Conservation (phyloP, 1,284 basidiomycete species). For the Ustilago curta region DNA sequence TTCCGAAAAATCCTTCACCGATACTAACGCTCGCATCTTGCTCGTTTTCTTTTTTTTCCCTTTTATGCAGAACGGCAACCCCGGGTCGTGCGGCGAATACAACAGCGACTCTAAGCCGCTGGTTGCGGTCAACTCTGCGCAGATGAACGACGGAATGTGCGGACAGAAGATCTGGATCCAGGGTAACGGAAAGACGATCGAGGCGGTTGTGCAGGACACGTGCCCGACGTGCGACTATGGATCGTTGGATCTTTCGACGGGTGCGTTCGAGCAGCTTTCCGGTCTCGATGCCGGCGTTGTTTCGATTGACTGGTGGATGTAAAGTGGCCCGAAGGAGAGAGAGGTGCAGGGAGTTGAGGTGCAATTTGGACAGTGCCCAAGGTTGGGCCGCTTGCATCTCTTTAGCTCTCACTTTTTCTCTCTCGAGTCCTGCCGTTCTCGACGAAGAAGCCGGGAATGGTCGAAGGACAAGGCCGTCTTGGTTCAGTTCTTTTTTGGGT, state of each 20-base stretch:
- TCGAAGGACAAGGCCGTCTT: too few relatives aligned
- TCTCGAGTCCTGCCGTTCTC: too few relatives aligned
- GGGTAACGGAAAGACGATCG: slow-evolving; percentile 48
- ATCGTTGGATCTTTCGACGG: slow-evolving; percentile 53
- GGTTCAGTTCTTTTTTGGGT: too few relatives aligned
- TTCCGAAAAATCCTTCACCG: background rate
- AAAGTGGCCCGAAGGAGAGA: background rate
- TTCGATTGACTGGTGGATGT: slow-evolving; percentile 48
- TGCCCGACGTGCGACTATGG: slow-evolving; percentile 57
- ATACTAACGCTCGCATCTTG: slow-evolving; percentile 5
- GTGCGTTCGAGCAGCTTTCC: slow-evolving; percentile 51
- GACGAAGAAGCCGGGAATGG: background rate
- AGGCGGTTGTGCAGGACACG: slow-evolving; percentile 43
- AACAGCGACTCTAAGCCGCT: slow-evolving; percentile 44
- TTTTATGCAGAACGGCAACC: slow-evolving; percentile 27
- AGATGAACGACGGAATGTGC: slow-evolving; percentile 40
- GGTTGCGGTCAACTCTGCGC: slow-evolving; percentile 48
- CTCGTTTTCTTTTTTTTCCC: too few relatives aligned
- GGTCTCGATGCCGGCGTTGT: slow-evolving; percentile 36
- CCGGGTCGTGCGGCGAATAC: slow-evolving; percentile 60
- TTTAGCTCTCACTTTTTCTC: background rate
- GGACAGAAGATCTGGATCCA: slow-evolving; percentile 41
- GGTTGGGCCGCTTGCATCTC: slow-evolving; percentile 10
- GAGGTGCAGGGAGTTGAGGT: background rate
- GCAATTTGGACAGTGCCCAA: slow-evolving; percentile 12